Base-by-base conservation (phyloP, 129 eudicot species). In the Centaurea solstitialis region DNA sequence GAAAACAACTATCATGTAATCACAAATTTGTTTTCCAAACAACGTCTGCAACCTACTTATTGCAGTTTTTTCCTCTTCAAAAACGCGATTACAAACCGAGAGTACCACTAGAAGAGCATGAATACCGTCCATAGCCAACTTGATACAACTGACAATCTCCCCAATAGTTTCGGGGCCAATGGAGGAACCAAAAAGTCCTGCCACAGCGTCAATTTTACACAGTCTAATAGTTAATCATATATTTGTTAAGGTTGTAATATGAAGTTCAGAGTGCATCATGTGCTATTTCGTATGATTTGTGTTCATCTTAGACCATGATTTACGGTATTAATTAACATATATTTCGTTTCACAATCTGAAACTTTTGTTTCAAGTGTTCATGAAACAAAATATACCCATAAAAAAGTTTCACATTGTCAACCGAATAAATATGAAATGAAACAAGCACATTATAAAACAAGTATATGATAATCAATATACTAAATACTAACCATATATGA, bases 41-140 rank as follows among this genome's bases (percentile, higher is more conserved):
- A 92, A 81, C 12, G 76, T 85, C 30, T 64, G 78, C 80, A 94
- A 53, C 62, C 89, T 79, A 65, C 82, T 70, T 10, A 94, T 28
- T 26, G 89, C 94, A 50, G 89, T 88, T 39, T 68, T 81, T 72
- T 92, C 96, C 69, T 87, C 93, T 75, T 85, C 74, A 2, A 92
- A 79, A 74, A 92, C 89, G 0, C 94, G 91, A 38, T 33, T 76
- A 9, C 94, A 79, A 9, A 87, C 76, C 10, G 98, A 89, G 18
- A 90, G 50, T 8, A 92, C 96, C 15, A 92, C 76, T 24, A 94
- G 80, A 72, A 89, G 73, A 1, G 97, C 98, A 81, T 94, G 93
- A 53, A 94, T 62, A 15, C 98, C 98, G 85, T 92, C 91, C 50
- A 80, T 84, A n/a, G 93, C 93, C 97, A 89, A 77, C 70, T 80